Evolutionary conservation across 495 filamentous ascomycete genomes (phyloP).

Genomic region (Cudoniella acicularis): DNA sequence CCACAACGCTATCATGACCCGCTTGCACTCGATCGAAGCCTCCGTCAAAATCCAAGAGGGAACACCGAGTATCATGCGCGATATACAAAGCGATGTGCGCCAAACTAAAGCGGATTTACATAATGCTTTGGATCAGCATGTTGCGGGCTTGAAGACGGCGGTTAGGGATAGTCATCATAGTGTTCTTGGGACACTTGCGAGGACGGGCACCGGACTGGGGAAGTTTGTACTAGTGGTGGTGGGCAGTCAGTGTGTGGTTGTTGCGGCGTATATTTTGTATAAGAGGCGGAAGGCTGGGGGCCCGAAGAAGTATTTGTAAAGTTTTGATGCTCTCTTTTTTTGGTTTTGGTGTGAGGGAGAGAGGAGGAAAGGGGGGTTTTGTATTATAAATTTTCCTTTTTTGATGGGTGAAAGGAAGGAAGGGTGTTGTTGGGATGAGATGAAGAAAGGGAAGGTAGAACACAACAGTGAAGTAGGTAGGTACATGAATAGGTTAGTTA

Average conservation of each 20-base stretch:
- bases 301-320: conserved; percentile 89
- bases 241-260: conserved; percentile 68
- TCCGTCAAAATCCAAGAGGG: conserved; percentile 51
- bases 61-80: conserved; percentile 57
- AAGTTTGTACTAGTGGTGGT: conserved; percentile 73
- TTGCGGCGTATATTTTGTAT: conserved; percentile 69
- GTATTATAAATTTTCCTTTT: not conserved
- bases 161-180: conserved; percentile 69
- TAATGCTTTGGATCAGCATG: conserved; percentile 67
- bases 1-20: conserved; percentile 49
- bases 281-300: conserved; percentile 70
- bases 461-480: not conserved
- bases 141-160: conserved; percentile 67
- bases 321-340: too few relatives aligned
- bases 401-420: not conserved
- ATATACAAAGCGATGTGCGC: conserved; percentile 66
- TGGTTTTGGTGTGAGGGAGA: too few relatives aligned
- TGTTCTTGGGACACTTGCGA: conserved; percentile 48
- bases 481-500: not conserved
- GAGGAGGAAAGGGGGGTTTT: not conserved
- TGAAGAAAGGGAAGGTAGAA: too few relatives aligned
- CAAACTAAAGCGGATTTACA: conserved; percentile 45
- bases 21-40: conserved; percentile 32
- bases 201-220: conserved; percentile 58
- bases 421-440: too few relatives aligned